A percentile compares a stretch with the other conserved stretches of the same genome.
Conservation (phyloP, 306 rosid genomes). For the Vigna mungo region DNA sequence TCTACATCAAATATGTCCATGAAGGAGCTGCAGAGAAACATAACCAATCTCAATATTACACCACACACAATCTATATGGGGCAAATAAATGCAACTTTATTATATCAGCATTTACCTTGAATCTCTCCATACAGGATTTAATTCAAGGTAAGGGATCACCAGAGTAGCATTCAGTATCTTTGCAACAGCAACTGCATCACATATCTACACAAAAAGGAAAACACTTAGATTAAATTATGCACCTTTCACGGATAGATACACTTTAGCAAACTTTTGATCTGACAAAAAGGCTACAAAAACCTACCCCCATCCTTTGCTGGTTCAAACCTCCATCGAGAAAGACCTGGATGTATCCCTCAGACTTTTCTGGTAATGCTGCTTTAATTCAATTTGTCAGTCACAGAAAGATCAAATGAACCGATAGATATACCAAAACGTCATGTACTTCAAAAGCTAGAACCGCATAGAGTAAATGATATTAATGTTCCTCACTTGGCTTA, state of each 20-base stretch:
- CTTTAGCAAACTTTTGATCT: constrained; percentile 5
- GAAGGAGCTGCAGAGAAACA: constrained; percentile 77
- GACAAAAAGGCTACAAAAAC: constrained; percentile 41
- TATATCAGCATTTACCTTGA: constrained; percentile 63
- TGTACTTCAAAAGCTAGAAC: constrained; percentile 4
- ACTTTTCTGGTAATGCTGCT: constrained; percentile 80
- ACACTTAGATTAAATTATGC: constrained; percentile 17
- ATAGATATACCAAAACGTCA: constrained; percentile 25
- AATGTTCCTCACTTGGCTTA: constrained; percentile 62
- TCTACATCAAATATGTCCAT: constrained; percentile 95
- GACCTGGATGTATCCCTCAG: constrained; percentile 87
- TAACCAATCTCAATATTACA: constrained; percentile 32
- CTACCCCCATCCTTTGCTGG: constrained; percentile 99
- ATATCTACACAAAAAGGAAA: constrained; percentile 64
- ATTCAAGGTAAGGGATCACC: constrained; percentile 91
- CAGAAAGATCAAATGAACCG: constrained; percentile 33
- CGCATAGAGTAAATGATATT: constrained; percentile 21
- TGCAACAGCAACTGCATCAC: constrained; percentile 98
- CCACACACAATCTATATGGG: constrained; percentile 29
- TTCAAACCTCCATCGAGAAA: constrained; percentile 99
- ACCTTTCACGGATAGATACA: constrained; percentile 14
- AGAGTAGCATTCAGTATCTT: constrained; percentile 94
- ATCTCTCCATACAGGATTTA: constrained; percentile 96
- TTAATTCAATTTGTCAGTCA: constrained; percentile 36
- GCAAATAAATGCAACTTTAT: constrained; percentile 27